Base-by-base conservation (phyloP, 352 stramenopile genomes). In the Phytophthora cryptogea region DNA sequence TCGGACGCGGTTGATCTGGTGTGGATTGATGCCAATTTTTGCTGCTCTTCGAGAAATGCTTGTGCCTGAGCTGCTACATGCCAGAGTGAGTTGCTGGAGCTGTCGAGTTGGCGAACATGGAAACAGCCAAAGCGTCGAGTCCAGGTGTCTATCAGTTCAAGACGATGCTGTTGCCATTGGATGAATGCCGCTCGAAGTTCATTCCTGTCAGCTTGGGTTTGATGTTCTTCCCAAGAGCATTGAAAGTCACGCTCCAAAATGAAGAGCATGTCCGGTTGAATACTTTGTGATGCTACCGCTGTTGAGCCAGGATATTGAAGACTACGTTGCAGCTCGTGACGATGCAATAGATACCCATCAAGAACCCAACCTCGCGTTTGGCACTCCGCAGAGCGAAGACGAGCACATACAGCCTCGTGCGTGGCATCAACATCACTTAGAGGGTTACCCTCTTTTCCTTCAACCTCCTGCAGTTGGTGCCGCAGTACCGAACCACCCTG, bases 281-380 rank as follows among this genome's bases (percentile, higher is more conserved):
- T 70, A 11, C 47, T 59, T 9, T 68, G 59, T 28, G 49, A 52
- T 20, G 20, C 30, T 6, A 4, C 14, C 14, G 46, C 10, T 20
- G 13, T 20, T 10, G 46, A 32, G 37, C 5, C 47, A 17, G 20
- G 23, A 26, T 16, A 26, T 35, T 35, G 31, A 40, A 70, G 59
- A 75, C n/a, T 66, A 59, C 43, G 71, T 7, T 72, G 39, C 14
- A 88, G 58, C 27, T 85, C 64, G 0, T 59, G 52, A 5, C 53
- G 49, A 0, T 68, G 58, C 16, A 72, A 30, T 2, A 88, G 20
- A 45, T 79, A 88, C 11, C 76, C 75, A 36, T 90, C 78, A 8
- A 92, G 68, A 23, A 88, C 72, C 80, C 80, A 92, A 14, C 83
- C 83, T 47, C 63, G 48, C 5, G 62, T 49, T 13, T 88, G 74